A percentile compares a stretch with the other conserved stretches of the same genome.
These are phyloP conservation scores for Pseudophaeomoniella oleicola DNA, from an alignment of 2,329 filamentous ascomycete genomes.

Conservation along the genomic window DNA sequence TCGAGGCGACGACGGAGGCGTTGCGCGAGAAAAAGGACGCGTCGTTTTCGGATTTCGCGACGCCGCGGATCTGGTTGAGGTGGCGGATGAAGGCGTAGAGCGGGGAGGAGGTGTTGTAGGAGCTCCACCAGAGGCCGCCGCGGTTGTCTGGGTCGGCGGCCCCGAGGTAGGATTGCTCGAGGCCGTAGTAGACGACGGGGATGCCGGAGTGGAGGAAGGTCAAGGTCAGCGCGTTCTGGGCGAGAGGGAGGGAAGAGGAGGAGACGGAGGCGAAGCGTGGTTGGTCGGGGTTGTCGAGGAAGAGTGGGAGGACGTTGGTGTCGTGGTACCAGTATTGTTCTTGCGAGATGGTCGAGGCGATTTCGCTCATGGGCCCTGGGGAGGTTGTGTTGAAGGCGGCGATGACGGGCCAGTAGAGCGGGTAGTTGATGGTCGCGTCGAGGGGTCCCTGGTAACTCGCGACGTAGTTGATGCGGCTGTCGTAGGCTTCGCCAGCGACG, in stretches of 20 bases:
- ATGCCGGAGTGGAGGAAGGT: constrained; percentile 45
- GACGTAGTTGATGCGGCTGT: constrained; percentile 21
- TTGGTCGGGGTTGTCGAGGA: constrained; percentile 45
- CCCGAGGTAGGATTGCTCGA: constrained; percentile 45
- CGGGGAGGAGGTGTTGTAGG: constrained; percentile 30
- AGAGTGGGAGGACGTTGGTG: constrained; percentile 8
- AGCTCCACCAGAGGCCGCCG: constrained; percentile 43
- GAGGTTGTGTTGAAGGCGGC: constrained; percentile 18
- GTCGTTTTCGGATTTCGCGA: neutral
- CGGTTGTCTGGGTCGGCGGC: constrained; percentile 34
- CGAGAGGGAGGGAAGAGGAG: constrained; percentile 33
- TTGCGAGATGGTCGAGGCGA: constrained; percentile 6
- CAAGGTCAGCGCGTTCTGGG: constrained; percentile 47
- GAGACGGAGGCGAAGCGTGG: constrained; percentile 35
- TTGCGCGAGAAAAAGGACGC: neutral
- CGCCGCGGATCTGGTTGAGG: constrained; percentile 36
- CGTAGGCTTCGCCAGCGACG: constrained; percentile 30
- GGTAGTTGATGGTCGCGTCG: constrained; percentile 31
- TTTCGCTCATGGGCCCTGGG: constrained; percentile 15
- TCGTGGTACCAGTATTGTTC: neutral
- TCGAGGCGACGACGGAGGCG: neutral
- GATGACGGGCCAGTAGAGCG: constrained; percentile 21
- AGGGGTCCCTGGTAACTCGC: constrained; percentile 28
- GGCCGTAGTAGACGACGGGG: constrained; percentile 51
- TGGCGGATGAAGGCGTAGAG: constrained; percentile 34